A percentile compares a stretch with the other conserved stretches of the same genome.
Conservation (phyloP, 1,284 basidiomycete species). For the Mycena sp. region DNA sequence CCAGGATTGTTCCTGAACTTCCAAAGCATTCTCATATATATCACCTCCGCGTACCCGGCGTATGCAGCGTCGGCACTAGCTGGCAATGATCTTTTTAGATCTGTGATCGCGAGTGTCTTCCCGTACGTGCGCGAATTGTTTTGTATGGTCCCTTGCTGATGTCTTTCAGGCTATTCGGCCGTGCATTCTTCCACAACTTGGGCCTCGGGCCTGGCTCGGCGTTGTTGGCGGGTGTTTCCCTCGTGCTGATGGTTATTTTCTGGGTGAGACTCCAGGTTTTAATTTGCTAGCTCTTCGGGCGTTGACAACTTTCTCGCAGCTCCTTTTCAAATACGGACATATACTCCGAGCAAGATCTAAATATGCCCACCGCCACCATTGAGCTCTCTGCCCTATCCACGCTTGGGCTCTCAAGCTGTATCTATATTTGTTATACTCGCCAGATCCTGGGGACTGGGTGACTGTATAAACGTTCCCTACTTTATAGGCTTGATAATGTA, state of each 20-base stretch:
- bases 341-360: not conserved
- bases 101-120: conserved; percentile 45
- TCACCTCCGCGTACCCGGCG: conserved; percentile 43
- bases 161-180: conserved; percentile 37
- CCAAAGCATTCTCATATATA: conserved; percentile 44
- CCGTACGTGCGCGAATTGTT: conserved; percentile 27
- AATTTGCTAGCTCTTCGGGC: too few species aligned
- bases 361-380: too few species aligned
- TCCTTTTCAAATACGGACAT: conserved; percentile 11
- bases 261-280: not conserved
- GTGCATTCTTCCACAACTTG: conserved; percentile 41
- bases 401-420: too few species aligned
- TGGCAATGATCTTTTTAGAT: conserved; percentile 47
- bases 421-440: too few species aligned
- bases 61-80: conserved; percentile 50
- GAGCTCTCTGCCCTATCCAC: too few species aligned
- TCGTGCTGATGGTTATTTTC: conserved; percentile 38
- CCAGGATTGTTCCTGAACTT: conserved; percentile 42
- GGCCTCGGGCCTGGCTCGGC: conserved; percentile 43
- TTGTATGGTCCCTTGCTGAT: not conserved
- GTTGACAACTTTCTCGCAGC: not conserved
- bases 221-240: conserved; percentile 40
- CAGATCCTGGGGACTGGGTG: too few species aligned
- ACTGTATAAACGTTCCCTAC: too few species aligned
- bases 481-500: too few species aligned